Conservation (phyloP, 1,139 yeast genomes). For the Taiozyma sp. region DNA sequence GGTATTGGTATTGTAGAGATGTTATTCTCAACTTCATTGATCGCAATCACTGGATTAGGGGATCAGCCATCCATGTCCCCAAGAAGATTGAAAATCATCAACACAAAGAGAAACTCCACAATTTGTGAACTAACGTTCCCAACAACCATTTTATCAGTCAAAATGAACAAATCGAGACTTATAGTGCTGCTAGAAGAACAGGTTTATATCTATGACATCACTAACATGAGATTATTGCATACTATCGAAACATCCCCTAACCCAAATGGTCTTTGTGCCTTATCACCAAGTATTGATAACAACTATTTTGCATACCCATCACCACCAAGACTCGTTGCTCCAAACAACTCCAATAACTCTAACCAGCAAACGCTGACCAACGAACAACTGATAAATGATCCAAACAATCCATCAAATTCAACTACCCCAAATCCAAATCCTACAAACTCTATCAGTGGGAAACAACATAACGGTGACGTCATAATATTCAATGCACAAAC, state of each 20-base stretch:
- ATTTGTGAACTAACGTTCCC: conserved; percentile 91
- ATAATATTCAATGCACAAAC: conserved; percentile 74
- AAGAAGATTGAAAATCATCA: conserved; percentile 70
- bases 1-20: conserved; percentile 78
- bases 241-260: conserved; percentile 85
- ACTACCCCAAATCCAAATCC: not conserved
- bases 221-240: conserved; percentile 81
- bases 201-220: conserved; percentile 82
- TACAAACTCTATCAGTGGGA: not conserved
- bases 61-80: conserved; percentile 79
- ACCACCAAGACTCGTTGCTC: conserved; percentile 38
- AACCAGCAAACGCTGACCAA: not conserved
- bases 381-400: not conserved
- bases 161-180: conserved; percentile 67
- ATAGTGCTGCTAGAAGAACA: conserved; percentile 79
- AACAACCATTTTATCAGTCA: conserved; percentile 70
- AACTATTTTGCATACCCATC: conserved; percentile 85
- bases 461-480: conserved; percentile 68
- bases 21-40: conserved; percentile 83
- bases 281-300: conserved; percentile 59
- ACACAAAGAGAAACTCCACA: conserved; percentile 66
- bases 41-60: conserved; percentile 85
- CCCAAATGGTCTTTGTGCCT: conserved; percentile 45
- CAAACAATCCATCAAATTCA: not conserved
- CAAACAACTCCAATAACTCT: not conserved